Base-by-base conservation (phyloP, 352 stramenopile genomes). In the Phytophthora sansomeana region DNA sequence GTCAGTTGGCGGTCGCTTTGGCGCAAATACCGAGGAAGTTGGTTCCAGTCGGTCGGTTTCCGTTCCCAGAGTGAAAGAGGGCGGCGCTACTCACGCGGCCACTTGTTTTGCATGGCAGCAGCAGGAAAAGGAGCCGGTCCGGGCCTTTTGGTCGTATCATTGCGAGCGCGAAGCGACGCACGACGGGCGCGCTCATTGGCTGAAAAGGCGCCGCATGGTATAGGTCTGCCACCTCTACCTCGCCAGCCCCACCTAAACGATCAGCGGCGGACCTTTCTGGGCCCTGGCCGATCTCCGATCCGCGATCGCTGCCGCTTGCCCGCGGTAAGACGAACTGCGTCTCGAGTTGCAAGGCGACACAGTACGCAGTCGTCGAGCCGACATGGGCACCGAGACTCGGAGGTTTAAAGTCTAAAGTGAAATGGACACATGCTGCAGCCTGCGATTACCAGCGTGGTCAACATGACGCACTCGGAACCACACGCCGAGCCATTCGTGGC, bases 21-120 rank as follows among this genome's bases (percentile, higher is more conserved):
- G 35, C 36, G 54, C 48, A 74, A 66, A 72, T 78, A 78, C 70
- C 66, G 70, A 78, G 51, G 57, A 78, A 69, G 43, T 42, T 16
- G 29, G 49, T 58, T 74, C 64, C 55, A 38, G 39, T 72, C 70
- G 66, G 66, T 78, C 69, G 63, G 51, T 63, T 72, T 76, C 63
- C 52, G 63, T 78, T 78, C 68, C 59, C 55, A 41, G 28, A 57
- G 65, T 78, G 70, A 65, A 54, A 57, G 68, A 72, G 63, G 48
- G 58, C 21, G 48, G 50, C 58, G 64, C 59, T 69, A 70, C 57
- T 44, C 24, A 67, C 69, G 59, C 57, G 19, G 26, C 24, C 52
- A 43, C 38, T 43, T 43, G 38, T 43, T 43, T 21, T 24, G 16
- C 38, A 43, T 43, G 6, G 35, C 35, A 19, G 14, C 57, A 67